phyloP scores from a whole-genome alignment of 164 flowering plant species.

The Magnolia kwangsiensis region DNA sequence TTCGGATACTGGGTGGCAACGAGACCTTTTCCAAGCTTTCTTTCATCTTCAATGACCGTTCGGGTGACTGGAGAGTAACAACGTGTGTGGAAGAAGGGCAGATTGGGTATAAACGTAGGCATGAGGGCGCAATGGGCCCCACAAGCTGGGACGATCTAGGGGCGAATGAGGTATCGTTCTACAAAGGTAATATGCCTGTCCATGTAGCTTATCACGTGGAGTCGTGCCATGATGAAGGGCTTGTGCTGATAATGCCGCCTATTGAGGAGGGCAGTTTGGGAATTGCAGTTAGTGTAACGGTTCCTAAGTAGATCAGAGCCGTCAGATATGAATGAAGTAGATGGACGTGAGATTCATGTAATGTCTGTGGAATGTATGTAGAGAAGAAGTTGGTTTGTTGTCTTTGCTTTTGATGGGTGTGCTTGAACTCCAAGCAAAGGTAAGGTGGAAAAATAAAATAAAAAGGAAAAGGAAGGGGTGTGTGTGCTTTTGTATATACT shows the following conservation, averaged over 20 bases:
- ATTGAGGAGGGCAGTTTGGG: background rate
- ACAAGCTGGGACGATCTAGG: background rate
- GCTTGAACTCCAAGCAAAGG: background rate
- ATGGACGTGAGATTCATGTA: background rate
- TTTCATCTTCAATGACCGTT: background rate
- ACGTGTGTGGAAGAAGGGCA: background rate
- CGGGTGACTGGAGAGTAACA: background rate
- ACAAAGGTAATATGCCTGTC: conserved; percentile 1
- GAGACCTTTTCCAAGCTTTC: background rate
- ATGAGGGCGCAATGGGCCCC: background rate
- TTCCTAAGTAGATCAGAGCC: background rate
- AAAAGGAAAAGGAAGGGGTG: background rate
- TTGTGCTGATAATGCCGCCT: conserved; percentile 9
- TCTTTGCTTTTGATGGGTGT: background rate
- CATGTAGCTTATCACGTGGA: background rate
- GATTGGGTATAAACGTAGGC: background rate
- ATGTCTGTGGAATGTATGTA: background rate
- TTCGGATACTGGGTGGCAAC: background rate
- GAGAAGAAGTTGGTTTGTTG: background rate
- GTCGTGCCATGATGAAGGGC: conserved; percentile 8
- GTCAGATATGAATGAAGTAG: background rate
- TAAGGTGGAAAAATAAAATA: too few species aligned
- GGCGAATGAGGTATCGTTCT: conserved; percentile 3
- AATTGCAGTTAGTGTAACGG: background rate
- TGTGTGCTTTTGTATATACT: background rate